Evolutionary conservation across 2,329 filamentous ascomycete genomes (phyloP).

Genomic region (Paraconiothyrium brasiliense): DNA sequence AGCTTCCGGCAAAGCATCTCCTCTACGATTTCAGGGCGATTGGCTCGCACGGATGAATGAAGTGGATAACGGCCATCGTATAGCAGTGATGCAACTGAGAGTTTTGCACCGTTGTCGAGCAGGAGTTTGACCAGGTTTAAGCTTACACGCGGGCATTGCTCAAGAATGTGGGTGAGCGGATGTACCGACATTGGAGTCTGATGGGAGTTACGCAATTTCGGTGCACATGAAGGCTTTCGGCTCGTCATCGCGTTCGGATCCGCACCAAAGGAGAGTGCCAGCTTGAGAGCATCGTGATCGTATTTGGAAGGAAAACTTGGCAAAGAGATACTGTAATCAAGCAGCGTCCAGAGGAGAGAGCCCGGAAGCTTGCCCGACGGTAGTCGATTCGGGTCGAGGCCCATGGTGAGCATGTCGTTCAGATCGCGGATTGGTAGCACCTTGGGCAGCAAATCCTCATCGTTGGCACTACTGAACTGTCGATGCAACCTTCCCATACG

Average conservation of each 20-base stretch:
- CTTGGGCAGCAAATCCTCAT: conserved; percentile 25
- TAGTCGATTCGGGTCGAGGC: conserved; percentile 33
- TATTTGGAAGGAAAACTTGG: conserved; percentile 29
- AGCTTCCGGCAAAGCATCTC: conserved; percentile 31
- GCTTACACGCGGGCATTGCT: conserved; percentile 32
- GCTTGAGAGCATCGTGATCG: conserved; percentile 28
- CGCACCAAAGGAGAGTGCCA: conserved; percentile 27
- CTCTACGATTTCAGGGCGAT: conserved; percentile 36
- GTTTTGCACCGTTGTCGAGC: conserved; percentile 30
- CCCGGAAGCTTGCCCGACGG: conserved; percentile 26
- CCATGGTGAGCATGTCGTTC: conserved; percentile 34
- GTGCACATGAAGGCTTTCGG: conserved; percentile 20
- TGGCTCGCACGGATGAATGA: conserved; percentile 37
- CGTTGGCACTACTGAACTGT: conserved; percentile 20
- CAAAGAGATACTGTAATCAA: conserved; percentile 29
- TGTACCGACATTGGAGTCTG: conserved; percentile 24
- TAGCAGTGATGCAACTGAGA: conserved; percentile 30
- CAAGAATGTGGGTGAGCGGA: conserved; percentile 37
- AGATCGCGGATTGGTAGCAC: conserved; percentile 35
- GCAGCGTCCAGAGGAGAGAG: conserved; percentile 35
- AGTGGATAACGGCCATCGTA: conserved; percentile 38
- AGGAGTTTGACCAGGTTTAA: conserved; percentile 34
- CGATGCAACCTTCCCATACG: conserved; percentile 31
- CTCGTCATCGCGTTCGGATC: conserved; percentile 32
- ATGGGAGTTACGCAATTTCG: conserved; percentile 21